Evolutionary conservation across 345 rosid species (phyloP).

Genomic region (Eucalyptus cloeziana): DNA sequence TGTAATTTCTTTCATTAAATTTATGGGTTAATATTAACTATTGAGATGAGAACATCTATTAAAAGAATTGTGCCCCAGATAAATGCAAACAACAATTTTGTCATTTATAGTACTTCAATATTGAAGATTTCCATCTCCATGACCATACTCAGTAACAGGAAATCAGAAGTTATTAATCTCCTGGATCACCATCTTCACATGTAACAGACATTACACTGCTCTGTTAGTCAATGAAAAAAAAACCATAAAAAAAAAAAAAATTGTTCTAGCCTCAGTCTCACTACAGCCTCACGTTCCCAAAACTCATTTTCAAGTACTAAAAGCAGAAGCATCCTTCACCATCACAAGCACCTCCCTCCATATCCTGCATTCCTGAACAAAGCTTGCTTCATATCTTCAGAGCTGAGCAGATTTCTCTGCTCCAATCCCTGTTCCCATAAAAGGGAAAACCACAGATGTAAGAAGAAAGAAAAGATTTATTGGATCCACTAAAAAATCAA

Average conservation of each 20-base stretch:
- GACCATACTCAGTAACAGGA: neutral
- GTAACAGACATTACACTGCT: neutral
- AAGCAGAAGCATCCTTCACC: neutral
- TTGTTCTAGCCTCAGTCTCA: neutral
- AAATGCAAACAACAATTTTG: neutral
- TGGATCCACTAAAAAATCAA: neutral
- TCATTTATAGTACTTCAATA: neutral
- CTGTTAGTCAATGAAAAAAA: neutral
- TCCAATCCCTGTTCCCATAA: slow-evolving; percentile 11
- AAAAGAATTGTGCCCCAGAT: neutral
- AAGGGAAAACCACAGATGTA: neutral
- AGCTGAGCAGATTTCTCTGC: slow-evolving; percentile 28
- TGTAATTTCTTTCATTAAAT: neutral
- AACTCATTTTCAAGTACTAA: neutral
- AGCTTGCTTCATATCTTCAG: slow-evolving; percentile 90
- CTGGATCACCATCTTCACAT: neutral
- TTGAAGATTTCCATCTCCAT: neutral
- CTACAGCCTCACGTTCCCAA: neutral
- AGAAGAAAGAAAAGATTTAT: neutral
- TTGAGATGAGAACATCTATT: neutral
- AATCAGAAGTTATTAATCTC: neutral
- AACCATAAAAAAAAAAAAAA: neutral
- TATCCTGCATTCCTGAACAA: slow-evolving; percentile 84
- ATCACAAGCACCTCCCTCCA: slow-evolving; percentile 79
- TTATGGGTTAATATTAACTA: neutral